phyloP scores from a whole-genome alignment of 495 filamentous ascomycete species.

The Aspergillus bridgeri region DNA sequence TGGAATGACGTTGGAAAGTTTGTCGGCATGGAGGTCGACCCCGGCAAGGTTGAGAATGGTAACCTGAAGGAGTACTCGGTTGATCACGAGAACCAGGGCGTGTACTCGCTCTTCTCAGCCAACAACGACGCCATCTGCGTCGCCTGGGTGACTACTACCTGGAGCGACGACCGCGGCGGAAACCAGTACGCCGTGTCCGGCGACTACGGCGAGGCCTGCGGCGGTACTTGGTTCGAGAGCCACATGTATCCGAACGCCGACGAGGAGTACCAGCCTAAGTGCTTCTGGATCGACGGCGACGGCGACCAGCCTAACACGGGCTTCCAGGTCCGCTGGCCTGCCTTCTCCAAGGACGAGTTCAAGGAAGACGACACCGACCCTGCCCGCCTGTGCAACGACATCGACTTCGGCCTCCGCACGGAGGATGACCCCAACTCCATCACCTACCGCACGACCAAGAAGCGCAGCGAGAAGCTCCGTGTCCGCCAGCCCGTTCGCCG shows the following conservation, averaged over 20 bases:
- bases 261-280: constrained; percentile 10
- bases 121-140: constrained; percentile 16
- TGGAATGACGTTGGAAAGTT: constrained; percentile 13
- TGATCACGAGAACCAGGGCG: constrained; percentile 12
- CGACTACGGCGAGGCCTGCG: constrained; percentile 12
- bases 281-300: constrained; percentile 15
- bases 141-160: constrained; percentile 16
- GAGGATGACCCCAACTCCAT: constrained; percentile 9
- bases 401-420: constrained; percentile 13
- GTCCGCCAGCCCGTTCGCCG: neutral
- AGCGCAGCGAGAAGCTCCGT: neutral
- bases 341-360: constrained; percentile 1
- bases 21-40: constrained; percentile 9
- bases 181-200: constrained; percentile 13
- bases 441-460: neutral
- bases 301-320: constrained; percentile 14
- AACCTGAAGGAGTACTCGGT: constrained; percentile 8
- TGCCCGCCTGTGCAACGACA: constrained; percentile 1
- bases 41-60: constrained; percentile 3
- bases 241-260: constrained; percentile 14
- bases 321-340: constrained; percentile 14
- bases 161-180: constrained; percentile 8
- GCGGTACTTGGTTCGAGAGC: constrained; percentile 12
- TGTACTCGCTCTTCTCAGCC: constrained; percentile 15
- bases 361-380: constrained; percentile 10